Base-by-base conservation (phyloP, 2,329 filamentous ascomycete species). In the Alternaria angustiovoidea region DNA sequence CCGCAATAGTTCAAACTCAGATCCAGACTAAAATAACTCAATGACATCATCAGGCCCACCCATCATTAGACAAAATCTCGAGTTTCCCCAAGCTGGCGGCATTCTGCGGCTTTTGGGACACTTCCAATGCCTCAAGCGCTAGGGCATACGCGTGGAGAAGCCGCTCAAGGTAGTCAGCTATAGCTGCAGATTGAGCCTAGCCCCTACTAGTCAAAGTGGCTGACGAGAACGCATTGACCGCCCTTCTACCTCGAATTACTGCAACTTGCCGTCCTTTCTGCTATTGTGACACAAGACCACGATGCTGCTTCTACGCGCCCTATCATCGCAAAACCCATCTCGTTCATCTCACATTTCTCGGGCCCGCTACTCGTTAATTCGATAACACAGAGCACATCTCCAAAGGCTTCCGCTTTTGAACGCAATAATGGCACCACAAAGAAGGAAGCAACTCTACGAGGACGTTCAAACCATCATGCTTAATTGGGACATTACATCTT, bases 1-100 rank as follows among this genome's bases (percentile, higher is more conserved):
- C 44, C 46, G 52, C 53, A 51, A 38, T 54, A 56, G 39, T 44
- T 28, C 18, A 22, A 43, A 51, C 39, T 24, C 18, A 59, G 56
- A 42, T 34, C 18, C 32, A 39, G 32, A n/a, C 52, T 47, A 48
- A 34, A 18, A 22, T 32, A 20, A n/a, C 20, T 47, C 26, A 52
- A 59, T 59, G 57, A 59, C 57, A 59, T 59, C 57, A 59, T 59
- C 18, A 28, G 44, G 18, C 52, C 46, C 52, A 55, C 57, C 24
- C 12, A 12, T 5, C 24, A 41, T n/a, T 18, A 57, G 16, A 51
- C 41, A 51, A 22, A 34, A 7, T 32, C 30, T 20, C 34, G 16
- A 38, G 20, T 34, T 38, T 46, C 43, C 30, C 11, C 20, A n/a
- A 16, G 7, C 18, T 24, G 24, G 24, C 18, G 5, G 26, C 30